A percentile compares a stretch with the other conserved stretches of the same genome.
Evolutionary conservation across 768 basidiomycete species (phyloP).

Genomic region (Neoboletus subvelutipes): DNA sequence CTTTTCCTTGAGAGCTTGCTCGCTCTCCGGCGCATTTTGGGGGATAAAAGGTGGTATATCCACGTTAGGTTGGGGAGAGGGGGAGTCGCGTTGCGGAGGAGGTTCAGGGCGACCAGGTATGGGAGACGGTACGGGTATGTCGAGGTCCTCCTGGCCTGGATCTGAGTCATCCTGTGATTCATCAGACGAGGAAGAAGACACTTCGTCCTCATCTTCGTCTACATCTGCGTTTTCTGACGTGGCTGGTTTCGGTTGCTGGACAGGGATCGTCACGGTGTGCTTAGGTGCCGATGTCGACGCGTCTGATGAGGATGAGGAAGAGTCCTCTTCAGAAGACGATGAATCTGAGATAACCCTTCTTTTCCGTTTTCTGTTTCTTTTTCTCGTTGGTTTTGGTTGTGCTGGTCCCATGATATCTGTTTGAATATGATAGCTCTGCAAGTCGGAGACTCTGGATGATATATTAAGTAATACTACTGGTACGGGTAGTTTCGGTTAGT

Average conservation of each 20-base stretch:
- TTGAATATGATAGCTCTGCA: too few species aligned
- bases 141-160: conserved; percentile 4
- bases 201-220: conserved; percentile 9
- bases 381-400: conserved; percentile 38
- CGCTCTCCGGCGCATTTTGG: conserved; percentile 38
- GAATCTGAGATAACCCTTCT: conserved; percentile 46
- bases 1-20: conserved; percentile 57
- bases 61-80: conserved; percentile 20
- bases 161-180: conserved; percentile 6
- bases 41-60: conserved; percentile 61
- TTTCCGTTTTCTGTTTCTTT: conserved; percentile 54
- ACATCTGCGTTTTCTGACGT: not conserved
- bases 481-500: not conserved
- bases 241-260: conserved; percentile 2
- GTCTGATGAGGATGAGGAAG: conserved; percentile 23
- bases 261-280: conserved; percentile 10
- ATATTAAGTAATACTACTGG: too few species aligned
- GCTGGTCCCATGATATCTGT: conserved; percentile 24
- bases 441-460: too few species aligned
- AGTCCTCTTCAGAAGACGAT: conserved; percentile 39
- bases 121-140: not conserved
- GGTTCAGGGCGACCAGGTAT: not conserved
- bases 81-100: conserved; percentile 21
- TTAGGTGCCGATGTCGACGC: conserved; percentile 14
- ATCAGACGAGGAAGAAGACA: conserved; percentile 22